Base-by-base conservation (phyloP, 1,139 yeast species). In the Groenewaldozyma sp. region DNA sequence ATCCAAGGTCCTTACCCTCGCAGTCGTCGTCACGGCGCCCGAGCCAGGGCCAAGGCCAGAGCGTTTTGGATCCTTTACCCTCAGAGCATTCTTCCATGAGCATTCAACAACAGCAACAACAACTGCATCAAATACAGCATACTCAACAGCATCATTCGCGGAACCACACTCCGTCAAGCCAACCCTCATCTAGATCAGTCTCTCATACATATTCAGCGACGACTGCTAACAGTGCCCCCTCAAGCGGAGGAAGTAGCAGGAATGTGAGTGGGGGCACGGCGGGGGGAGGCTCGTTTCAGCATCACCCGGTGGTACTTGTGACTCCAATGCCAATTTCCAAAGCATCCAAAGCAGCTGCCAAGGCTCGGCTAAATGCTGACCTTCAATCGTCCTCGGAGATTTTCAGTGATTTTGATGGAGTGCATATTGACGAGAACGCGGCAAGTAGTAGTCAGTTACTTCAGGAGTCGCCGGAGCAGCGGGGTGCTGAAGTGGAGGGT, bases 401-500 rank as follows among this genome's bases (percentile, higher is more conserved):
- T 34, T 50, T 50, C 38, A 51, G 47, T 17, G 51, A 46, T 14
- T 51, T 51, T 37, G 54, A 51, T 37, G 55, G 55, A 1, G 55
- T 50, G 19, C 54, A 50, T 38, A 37, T 44, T 21, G 39, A 33
- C 20, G 42, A 34, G 10, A 33, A 11, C 4, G 7, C 20, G 14
- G 19, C 6, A n/a, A 18, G 16, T 24, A 24, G 16, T 19, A n/a
- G 21, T 5, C n/a, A n/a, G n/a, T n/a, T n/a, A 6, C 3, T 29
- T 2, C 13, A 9, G 18, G 17, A 22, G 11, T 13, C 20, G 19
- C 18, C 20, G 20, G 24, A 11, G 26, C 20, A 7, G 3, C 16
- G 18, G 22, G 28, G 14, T 3, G 33, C 10, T 6, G 22, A 14
- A 24, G 28, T 17, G n/a, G n/a, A n/a, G n/a, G n/a, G n/a, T n/a